phyloP scores from a whole-genome alignment of 768 basidiomycete genomes.

The Pilatotrama ljubarskyi region DNA sequence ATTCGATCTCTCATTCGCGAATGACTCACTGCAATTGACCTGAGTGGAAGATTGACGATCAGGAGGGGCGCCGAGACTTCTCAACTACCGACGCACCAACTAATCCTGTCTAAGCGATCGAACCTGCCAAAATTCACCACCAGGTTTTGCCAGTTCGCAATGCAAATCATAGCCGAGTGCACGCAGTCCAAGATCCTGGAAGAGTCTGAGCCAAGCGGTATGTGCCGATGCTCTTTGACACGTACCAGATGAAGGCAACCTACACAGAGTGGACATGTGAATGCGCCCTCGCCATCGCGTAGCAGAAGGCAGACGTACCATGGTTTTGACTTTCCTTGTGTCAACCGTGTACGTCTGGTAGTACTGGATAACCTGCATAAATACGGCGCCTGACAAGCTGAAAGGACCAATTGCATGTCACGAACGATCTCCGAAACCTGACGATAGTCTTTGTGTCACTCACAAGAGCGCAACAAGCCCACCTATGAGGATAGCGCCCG shows the following conservation, averaged over 20 bases:
- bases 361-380: conserved; percentile 16
- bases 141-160: conserved; percentile 26
- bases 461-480: conserved; percentile 14
- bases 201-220: too few species aligned
- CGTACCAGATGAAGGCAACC: conserved; percentile 12
- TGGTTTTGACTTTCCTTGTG: background rate
- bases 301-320: conserved; percentile 6
- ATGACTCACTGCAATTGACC: conserved; percentile 11
- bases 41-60: background rate
- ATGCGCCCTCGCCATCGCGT: too few species aligned
- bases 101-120: conserved; percentile 23
- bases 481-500: conserved; percentile 12
- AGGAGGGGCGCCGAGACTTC: background rate
- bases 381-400: conserved; percentile 19
- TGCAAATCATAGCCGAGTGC: conserved; percentile 24
- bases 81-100: background rate
- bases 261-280: background rate
- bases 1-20: background rate
- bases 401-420: too few species aligned
- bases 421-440: background rate
- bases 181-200: conserved; percentile 26
- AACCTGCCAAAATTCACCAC: conserved; percentile 23
- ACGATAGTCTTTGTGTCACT: background rate
- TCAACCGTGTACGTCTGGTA: conserved; percentile 12
- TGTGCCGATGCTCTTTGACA: too few species aligned